Evolutionary conservation across 495 filamentous ascomycete species (phyloP).

Genomic region (Haplographium delicatum): DNA sequence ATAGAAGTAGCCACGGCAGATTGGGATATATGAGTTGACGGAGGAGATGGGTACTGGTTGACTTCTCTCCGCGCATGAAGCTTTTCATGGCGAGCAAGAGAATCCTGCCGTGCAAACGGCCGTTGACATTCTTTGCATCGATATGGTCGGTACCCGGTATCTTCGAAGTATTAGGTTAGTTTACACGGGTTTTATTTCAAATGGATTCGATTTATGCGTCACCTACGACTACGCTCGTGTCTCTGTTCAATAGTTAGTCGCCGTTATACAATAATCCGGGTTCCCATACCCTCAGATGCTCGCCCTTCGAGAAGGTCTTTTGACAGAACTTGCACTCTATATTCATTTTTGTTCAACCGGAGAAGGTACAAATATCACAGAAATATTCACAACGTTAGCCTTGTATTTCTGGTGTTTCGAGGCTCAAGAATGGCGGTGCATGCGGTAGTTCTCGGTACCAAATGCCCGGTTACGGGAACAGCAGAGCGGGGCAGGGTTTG

Average conservation of each 20-base stretch:
- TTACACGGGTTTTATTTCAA: not conserved
- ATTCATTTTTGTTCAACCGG: constrained; percentile 13
- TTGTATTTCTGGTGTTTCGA: no score
- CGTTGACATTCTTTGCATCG: constrained; percentile 38
- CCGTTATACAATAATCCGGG: not conserved
- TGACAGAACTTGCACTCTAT: constrained; percentile 39
- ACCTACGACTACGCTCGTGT: constrained; percentile 46
- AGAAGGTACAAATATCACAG: no score
- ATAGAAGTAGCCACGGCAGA: constrained; percentile 24
- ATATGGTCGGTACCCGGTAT: constrained; percentile 43
- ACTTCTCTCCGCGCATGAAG: constrained; percentile 34
- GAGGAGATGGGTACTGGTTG: constrained; percentile 24
- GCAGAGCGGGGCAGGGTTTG: no score
- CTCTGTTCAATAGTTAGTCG: constrained; percentile 29
- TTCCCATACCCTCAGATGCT: constrained; percentile 38
- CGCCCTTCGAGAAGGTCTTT: constrained; percentile 41
- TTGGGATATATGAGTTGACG: constrained; percentile 19
- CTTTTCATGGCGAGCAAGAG: constrained; percentile 43
- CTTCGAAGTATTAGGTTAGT: constrained; percentile 21
- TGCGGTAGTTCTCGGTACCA: no score
- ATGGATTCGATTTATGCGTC: not conserved
- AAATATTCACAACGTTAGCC: no score
- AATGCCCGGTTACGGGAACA: no score
- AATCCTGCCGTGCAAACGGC: constrained; percentile 43
- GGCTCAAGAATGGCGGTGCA: no score